Evolutionary conservation across 176 grass and related monocot genomes (phyloP), one percentile per base, ranked within the genome.

Genomic region (Musa schizocarpa): DNA sequence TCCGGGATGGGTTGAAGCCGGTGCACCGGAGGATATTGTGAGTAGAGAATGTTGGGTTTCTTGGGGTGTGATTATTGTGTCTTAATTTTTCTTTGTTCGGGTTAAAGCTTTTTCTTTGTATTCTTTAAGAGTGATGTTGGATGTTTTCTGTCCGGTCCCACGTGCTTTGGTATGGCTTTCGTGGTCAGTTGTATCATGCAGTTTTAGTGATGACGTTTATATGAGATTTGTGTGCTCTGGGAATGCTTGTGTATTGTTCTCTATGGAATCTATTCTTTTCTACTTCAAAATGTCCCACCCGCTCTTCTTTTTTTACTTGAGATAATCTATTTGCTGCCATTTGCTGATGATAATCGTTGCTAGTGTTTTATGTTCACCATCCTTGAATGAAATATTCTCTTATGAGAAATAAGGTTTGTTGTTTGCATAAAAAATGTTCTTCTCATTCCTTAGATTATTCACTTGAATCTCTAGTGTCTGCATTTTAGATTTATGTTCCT

Each of bases 1-100:
- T 89, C 19, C 86, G 94, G 53, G 94, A 98, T 53, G 94, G 94
- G 34, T 86, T 98, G 70, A 98, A 98, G 78, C 94, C 94, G 24
- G 94, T 98, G 56, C 94, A 98, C 75, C 66, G 94, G 24, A 89
- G 94, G 84, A 98, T 98, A 69, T 80, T 98, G 94, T 98, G 81
- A 91, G 94, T 65, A 70, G 68, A 51, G 8, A 65, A 21, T 52
- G 9, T 50, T 48, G 34, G 16, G 14, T n/a, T 50, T 69, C 16
- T 49, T 49, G 14, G 67, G 13, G 6, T 16, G 65, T 26, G 25
- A 10, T 67, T 67, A 34, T 29, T 67, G 64, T 19, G 24, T 8
- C 2, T 62, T n/a, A 9, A 9, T 11, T 25, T 23, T 64, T 34
- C 8, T 68, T 34, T 7, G 13, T 68, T 13, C 24, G 13, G 1